Base-by-base conservation (phyloP, 495 filamentous ascomycete species). In the Clavariopsis aquatica region DNA sequence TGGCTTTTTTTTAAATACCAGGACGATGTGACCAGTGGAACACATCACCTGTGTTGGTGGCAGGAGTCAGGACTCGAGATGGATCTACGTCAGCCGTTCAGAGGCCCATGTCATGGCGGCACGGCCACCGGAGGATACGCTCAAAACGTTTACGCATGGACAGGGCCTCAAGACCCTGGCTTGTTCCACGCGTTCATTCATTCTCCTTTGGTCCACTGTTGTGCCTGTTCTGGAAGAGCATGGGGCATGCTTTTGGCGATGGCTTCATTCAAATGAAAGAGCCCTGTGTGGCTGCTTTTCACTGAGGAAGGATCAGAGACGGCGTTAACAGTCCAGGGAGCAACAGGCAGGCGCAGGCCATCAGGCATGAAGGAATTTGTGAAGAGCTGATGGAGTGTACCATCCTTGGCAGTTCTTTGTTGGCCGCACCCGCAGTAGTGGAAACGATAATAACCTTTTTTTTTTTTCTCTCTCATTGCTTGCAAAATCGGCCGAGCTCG, bases 41-140 rank as follows among this genome's bases (percentile, higher is more conserved):
- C 31, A 22, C 38, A 45, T 38, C 47, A 53, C 28, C 17, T 34
- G 38, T 55, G 51, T 57, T 65, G 61, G 62, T 41, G 45, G 61
- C 38, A 43, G 38, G 31, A 36, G 53, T 56, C 27, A 57, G 52
- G 34, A 38, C 49, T 52, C 27, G 43, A 62, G 59, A 62, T 57
- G 61, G 67, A 69, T 69, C 67, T 65, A 55, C 62, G 57, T 62
- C 66, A 69, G 62, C 66, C 60, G 60, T 60, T 64, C 60, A 23
- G 22, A 24, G 22, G 27, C 49, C 61, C 61, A 57, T 64, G 66
- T 52, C 23, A 36, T 55, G 53, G 57, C 62, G 60, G 38, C 31
- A 52, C 23, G 47, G 31, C 13, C 56, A 47, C 19, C 67, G 67
- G 67, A 57, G 52, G 26, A 65, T 41, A 43, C 19, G 6, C 67